A percentile compares a stretch with the other conserved stretches of the same genome.
Evolutionary conservation across 2,329 filamentous ascomycete genomes (phyloP).

Genomic region (Fusarium sacchari): DNA sequence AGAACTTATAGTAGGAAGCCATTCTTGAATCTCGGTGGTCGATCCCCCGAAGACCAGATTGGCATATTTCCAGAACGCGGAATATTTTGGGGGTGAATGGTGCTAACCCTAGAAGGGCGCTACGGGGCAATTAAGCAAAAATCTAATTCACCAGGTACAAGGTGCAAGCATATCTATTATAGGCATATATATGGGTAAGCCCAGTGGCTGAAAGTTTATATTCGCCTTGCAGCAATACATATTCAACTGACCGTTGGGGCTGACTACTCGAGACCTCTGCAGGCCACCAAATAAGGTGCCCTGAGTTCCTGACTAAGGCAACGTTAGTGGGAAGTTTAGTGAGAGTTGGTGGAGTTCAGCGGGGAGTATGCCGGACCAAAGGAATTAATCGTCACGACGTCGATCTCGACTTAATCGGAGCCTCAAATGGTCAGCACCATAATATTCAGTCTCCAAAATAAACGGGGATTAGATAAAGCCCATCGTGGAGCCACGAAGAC

Average conservation of each 20-base stretch:
- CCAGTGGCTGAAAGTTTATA: no score
- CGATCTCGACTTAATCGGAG: neutral
- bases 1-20: neutral
- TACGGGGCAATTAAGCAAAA: no score
- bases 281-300: rapidly evolving
- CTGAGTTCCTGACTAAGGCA: neutral
- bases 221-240: neutral
- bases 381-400: neutral
- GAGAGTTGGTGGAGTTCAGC: neutral
- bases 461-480: neutral
- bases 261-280: rapidly evolving
- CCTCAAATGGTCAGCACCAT: rapidly evolving
- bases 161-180: neutral
- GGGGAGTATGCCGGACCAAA: neutral
- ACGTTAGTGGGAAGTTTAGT: neutral
- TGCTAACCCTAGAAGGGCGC: neutral
- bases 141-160: neutral
- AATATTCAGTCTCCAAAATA: rapidly evolving
- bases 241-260: rapidly evolving
- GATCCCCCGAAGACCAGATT: neutral
- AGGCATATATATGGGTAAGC: no score
- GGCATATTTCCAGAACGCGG: neutral
- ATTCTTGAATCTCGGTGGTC: neutral
- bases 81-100: neutral
- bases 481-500: neutral